phyloP scores from a whole-genome alignment of 306 rosid genomes.

The Oxytropis ochrocephala region DNA sequence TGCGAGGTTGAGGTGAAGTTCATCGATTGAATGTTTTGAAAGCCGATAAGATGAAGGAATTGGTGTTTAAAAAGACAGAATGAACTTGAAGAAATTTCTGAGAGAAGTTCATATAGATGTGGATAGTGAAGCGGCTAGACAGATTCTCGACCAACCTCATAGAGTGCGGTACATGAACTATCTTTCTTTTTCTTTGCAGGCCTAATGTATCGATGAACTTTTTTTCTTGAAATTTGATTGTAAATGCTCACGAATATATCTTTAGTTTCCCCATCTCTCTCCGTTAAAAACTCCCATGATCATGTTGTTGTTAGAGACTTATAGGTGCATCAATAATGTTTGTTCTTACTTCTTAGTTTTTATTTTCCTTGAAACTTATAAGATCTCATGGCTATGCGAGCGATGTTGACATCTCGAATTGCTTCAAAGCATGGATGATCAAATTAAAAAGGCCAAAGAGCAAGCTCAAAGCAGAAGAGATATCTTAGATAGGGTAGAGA shows the following conservation, averaged over 20 bases:
- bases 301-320: too few species aligned
- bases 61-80: conserved; percentile 77
- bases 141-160: conserved; percentile 53
- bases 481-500: too few species aligned
- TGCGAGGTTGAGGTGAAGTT: conserved; percentile 66
- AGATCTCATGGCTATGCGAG: conserved; percentile 40
- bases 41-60: conserved; percentile 73
- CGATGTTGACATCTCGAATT: conserved; percentile 50
- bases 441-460: too few species aligned
- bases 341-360: background rate
- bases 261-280: too few species aligned
- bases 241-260: too few species aligned
- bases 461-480: too few species aligned
- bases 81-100: conserved; percentile 79
- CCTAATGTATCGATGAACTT: too few species aligned
- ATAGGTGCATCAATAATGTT: too few species aligned
- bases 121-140: conserved; percentile 56
- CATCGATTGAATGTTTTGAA: conserved; percentile 65
- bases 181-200: too few species aligned
- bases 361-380: background rate
- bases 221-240: too few species aligned
- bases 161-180: conserved; percentile 75
- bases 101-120: conserved; percentile 81
- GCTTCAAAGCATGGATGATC: conserved; percentile 84
- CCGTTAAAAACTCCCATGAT: too few species aligned